Evolutionary conservation across 2,329 filamentous ascomycete species (phyloP).

Genomic region (Macrophomina phaseolina): DNA sequence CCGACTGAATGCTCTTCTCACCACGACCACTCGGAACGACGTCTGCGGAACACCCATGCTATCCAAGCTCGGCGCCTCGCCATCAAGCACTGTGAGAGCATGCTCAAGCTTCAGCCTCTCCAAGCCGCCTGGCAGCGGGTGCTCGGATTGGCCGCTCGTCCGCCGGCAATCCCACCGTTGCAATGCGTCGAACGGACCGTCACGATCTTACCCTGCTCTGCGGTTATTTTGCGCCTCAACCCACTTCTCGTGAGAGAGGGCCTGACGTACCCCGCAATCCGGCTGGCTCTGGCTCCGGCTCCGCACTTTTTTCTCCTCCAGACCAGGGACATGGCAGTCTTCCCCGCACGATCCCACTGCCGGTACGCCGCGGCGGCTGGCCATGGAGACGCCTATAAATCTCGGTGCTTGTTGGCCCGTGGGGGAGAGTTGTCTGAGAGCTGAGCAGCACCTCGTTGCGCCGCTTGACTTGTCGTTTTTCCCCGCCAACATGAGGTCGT

Average conservation of each 20-base stretch:
- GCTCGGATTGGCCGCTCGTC: neutral
- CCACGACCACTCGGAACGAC: neutral
- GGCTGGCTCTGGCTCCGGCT: neutral
- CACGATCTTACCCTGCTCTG: neutral
- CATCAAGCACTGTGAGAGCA: neutral
- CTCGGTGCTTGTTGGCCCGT: neutral
- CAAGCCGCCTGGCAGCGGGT: neutral
- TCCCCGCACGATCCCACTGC: neutral
- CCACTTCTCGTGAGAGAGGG: neutral
- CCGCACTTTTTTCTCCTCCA: neutral
- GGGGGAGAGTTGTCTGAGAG: neutral
- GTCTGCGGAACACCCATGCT: neutral
- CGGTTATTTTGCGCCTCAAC: conserved; percentile 10
- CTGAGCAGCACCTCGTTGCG: neutral
- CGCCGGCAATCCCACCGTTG: conserved; percentile 21
- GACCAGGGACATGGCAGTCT: neutral
- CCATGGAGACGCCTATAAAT: neutral
- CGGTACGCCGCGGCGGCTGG: neutral
- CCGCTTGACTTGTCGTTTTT: conserved; percentile 2
- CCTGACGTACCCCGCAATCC: conserved; percentile 1
- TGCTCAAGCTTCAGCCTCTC: neutral
- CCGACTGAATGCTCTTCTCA: too few relatives aligned
- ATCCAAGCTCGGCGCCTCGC: neutral
- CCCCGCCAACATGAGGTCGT: neutral
- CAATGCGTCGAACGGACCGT: neutral